Conservation (phyloP, 2,329 filamentous ascomycete genomes). For the Aspergillus sp. region DNA sequence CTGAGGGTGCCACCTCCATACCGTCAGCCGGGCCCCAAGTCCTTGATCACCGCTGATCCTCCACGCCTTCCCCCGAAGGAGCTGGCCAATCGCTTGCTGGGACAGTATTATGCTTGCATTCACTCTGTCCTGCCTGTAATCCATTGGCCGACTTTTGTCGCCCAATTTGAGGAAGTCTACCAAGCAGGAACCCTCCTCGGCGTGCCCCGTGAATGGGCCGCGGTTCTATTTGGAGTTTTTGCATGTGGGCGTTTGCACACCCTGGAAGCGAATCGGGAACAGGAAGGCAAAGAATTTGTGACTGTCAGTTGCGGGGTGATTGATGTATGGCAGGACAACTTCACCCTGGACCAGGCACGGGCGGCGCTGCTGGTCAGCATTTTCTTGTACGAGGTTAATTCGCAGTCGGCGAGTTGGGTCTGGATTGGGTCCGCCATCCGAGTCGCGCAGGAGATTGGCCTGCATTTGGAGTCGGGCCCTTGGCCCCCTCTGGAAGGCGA, state of each 20-base stretch:
- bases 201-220: slow-evolving; percentile 69
- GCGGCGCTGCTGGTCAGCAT: slow-evolving; percentile 72
- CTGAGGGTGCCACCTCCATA: slow-evolving; percentile 75
- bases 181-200: slow-evolving; percentile 61
- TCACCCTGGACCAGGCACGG: slow-evolving; percentile 73
- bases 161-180: slow-evolving; percentile 76
- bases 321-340: slow-evolving; percentile 79
- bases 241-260: slow-evolving; percentile 79
- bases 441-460: slow-evolving; percentile 78
- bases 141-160: slow-evolving; percentile 82
- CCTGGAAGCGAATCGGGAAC: slow-evolving; percentile 57
- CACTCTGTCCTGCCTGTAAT: slow-evolving; percentile 82
- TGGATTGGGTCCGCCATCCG: slow-evolving; percentile 81
- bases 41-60: slow-evolving; percentile 54
- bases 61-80: slow-evolving; percentile 71
- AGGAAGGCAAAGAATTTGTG: slow-evolving; percentile 65
- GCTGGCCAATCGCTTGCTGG: slow-evolving; percentile 70
- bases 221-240: slow-evolving; percentile 79
- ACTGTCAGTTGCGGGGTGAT: slow-evolving; percentile 69
- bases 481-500: slow-evolving; percentile 78
- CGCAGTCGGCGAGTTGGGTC: slow-evolving; percentile 80
- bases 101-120: slow-evolving; percentile 72
- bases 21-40: slow-evolving; percentile 55
- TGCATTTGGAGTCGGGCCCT: slow-evolving; percentile 73
- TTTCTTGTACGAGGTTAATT: slow-evolving; percentile 81